Evolutionary conservation across 106 monocot species (phyloP).

Genomic region (Iris macrosiphon): DNA sequence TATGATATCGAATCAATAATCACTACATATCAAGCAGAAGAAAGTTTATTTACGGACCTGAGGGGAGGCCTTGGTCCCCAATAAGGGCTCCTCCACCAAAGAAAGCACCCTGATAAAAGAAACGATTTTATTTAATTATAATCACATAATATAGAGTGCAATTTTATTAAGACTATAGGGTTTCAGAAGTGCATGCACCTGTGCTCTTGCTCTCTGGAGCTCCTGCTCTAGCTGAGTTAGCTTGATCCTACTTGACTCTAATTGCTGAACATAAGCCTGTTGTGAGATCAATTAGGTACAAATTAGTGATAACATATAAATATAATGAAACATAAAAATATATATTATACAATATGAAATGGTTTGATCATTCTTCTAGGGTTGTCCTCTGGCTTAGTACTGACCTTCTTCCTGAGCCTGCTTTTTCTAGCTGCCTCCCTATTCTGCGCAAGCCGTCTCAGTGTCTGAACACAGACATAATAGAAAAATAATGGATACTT

Average conservation of each 20-base stretch:
- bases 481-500: too few species aligned
- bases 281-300: background rate
- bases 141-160: background rate
- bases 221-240: constrained; percentile 72
- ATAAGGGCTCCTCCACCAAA: constrained; percentile 37
- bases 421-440: constrained; percentile 98
- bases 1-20: background rate
- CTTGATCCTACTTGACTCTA: constrained; percentile 69
- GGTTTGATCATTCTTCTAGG: background rate
- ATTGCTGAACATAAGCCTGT: constrained; percentile 82
- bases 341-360: background rate
- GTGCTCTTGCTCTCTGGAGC: constrained; percentile 62
- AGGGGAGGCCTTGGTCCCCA: constrained; percentile 42
- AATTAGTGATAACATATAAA: too few species aligned
- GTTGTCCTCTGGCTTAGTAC: too few species aligned
- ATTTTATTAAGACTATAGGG: background rate
- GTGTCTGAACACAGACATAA: constrained; percentile 29
- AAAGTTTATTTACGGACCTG: background rate
- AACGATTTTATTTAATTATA: background rate
- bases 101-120: constrained; percentile 33
- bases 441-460: constrained; percentile 94
- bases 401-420: constrained; percentile 85
- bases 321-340: background rate
- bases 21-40: background rate
- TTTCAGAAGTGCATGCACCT: constrained; percentile 23